phyloP scores from a whole-genome alignment of 805 yeast species.

The Metschnikowia noctiluminum region DNA sequence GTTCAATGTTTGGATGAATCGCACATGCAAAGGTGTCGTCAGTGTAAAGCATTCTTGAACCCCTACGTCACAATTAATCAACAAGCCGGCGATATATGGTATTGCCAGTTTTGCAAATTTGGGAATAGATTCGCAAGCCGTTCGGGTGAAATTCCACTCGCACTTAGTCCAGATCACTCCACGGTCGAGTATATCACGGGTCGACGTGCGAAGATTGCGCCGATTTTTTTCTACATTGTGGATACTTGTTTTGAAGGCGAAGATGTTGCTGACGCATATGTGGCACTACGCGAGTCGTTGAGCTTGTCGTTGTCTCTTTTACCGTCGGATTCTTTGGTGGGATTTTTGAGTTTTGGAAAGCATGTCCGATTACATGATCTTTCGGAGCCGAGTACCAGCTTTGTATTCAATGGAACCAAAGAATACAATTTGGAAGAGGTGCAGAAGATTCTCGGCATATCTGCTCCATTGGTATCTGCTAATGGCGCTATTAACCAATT shows the following conservation, averaged over 20 bases:
- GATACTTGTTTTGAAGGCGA: conserved; percentile 55
- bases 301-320: conserved; percentile 43
- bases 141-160: conserved; percentile 34
- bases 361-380: conserved; percentile 58
- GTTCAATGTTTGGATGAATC: conserved; percentile 37
- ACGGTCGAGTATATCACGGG: conserved; percentile 52
- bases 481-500: conserved; percentile 9
- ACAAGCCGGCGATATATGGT: conserved; percentile 38
- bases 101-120: conserved; percentile 54
- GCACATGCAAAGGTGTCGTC: conserved; percentile 47
- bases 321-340: conserved; percentile 55
- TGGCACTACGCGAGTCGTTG: conserved; percentile 50
- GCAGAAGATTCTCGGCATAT: conserved; percentile 44
- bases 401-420: conserved; percentile 56
- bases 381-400: conserved; percentile 19
- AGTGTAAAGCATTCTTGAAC: conserved; percentile 52
- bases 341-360: conserved; percentile 58
- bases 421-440: conserved; percentile 47
- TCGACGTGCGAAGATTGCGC: conserved; percentile 38
- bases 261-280: conserved; percentile 39
- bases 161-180: conserved; percentile 22
- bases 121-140: conserved; percentile 40
- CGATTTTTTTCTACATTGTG: conserved; percentile 51
- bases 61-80: conserved; percentile 44
- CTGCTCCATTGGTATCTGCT: conserved; percentile 24